Percentiles rank a stretch among this genome's conserved stretches.
These are phyloP conservation scores for Bruguiera gymnorhiza DNA, from an alignment of 345 rosid species.

Conservation along the genomic window DNA sequence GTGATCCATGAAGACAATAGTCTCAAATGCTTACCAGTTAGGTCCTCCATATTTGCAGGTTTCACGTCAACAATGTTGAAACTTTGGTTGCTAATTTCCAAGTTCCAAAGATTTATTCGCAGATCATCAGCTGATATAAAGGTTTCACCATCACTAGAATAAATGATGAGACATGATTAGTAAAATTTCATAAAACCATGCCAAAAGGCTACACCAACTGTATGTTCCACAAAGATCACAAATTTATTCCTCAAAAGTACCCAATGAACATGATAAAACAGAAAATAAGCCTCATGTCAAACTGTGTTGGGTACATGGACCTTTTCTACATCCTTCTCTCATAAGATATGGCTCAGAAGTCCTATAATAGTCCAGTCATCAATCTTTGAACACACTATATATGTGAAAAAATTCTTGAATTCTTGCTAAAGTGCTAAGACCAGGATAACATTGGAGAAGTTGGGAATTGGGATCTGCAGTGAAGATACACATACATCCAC, in stretches of 20 bases:
- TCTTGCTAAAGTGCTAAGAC: too few relatives aligned
- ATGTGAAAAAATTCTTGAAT: too few relatives aligned
- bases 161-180: constrained; percentile 4
- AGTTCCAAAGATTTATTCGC: constrained; percentile 62
- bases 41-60: constrained; percentile 63
- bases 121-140: constrained; percentile 66
- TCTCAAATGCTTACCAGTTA: constrained; percentile 43
- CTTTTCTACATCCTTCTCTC: too few relatives aligned
- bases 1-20: neutral
- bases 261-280: neutral
- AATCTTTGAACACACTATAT: too few relatives aligned
- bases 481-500: too few relatives aligned
- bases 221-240: neutral
- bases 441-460: too few relatives aligned
- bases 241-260: neutral
- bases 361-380: too few relatives aligned
- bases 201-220: neutral
- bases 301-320: too few relatives aligned
- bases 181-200: neutral
- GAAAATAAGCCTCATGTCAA: neutral
- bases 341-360: too few relatives aligned
- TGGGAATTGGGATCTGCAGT: too few relatives aligned
- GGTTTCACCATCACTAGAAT: constrained; percentile 57
- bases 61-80: constrained; percentile 59
- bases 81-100: constrained; percentile 65